Evolutionary conservation across 2,329 filamentous ascomycete genomes (phyloP), one percentile per base, ranked within the genome.

Genomic region (Fusarium floridanum): DNA sequence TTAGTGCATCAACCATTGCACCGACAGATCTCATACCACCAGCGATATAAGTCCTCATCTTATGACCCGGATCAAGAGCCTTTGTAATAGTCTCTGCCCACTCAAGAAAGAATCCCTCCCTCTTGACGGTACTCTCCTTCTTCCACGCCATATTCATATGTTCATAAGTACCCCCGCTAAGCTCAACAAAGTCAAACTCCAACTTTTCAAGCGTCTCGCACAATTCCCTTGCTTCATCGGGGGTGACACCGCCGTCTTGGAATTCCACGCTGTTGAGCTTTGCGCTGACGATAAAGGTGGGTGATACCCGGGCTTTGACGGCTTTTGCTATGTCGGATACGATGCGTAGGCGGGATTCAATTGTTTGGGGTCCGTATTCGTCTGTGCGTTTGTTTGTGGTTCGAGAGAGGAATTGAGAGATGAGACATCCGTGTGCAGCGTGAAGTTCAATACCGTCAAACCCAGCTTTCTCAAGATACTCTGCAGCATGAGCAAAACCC

Each of bases 381-480:
- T 90, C 87, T 9, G 85, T 88, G 81, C 88, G 85, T 64, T 83
- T 79, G 80, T 89, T 89, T 11, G 86, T 86, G 0, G 81, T 83
- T 37, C 82, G 82, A 2, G 85, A 85, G 29, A 89, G 81, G 80
- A 89, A 90, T 75, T 88, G 86, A 9, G 85, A 83, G 5, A 89
- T 78, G 8, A 90, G 84, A 75, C 88, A 89, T 17, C 88, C 87
- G 75, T 90, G 88, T 1, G 88, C 88, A 16, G 81, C 86, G 74
- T 90, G 88, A 11, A 90, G 80, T 76, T 88, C 75, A 29, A 88
- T 82, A 5, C 87, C 87, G 71, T 89, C 84, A 57, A 85, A 93
- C 3, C 91, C 91, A 0, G 90, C 90, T 78, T 89, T 89, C 68
- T 92, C 86, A 6, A 90, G 82, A 75, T 88, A 93, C 77, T 90